Base-by-base conservation (phyloP, 2,329 filamentous ascomycete species). In the Rhynchosporium secalis region DNA sequence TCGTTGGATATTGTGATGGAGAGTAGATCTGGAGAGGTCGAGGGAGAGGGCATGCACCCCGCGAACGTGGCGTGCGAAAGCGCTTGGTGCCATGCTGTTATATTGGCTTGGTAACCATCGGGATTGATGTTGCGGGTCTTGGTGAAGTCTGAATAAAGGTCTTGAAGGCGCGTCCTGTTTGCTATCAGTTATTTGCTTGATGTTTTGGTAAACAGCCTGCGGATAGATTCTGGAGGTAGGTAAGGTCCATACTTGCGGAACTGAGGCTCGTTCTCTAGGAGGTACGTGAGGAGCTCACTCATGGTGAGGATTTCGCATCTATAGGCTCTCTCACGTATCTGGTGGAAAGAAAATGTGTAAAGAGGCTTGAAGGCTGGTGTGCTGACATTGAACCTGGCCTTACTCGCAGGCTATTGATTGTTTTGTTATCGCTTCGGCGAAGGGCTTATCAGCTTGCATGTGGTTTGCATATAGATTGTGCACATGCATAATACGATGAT, bases 91-190 rank as follows among this genome's bases (percentile, higher is more conserved):
- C 92, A 96, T 58, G 91, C 90, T 6, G 83, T 78, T 47, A 91
- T 80, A 74, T 96, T 96, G 48, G 92, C 91, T 26, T 81, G 78
- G 78, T 92, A 96, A 71, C 91, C 92, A 74, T 96, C 91, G 1
- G 92, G 91, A 72, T 96, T 96, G 28, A 90, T 85, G 45, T 83
- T 85, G 70, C 83, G 83, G 69, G 94, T 91, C 4, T 85, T 77
- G 43, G 86, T 81, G 73, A 96, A 96, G 75, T 96, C 92, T 54
- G 92, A 93, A 78, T 96, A 96, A 51, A 96, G 86, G 4, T 92
- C 93, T 12, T 91, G 87, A 12, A 96, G 82, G 56, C 92, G 90
- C 66, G 87, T 84, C 78, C 88, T 92, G 49, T 49, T 29, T 46
- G 54, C 43, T 55, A 36, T 56, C 20, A 55, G 45, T 31, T 47